Evolutionary conservation across 1,284 basidiomycete genomes (phyloP).

Genomic region (Irpex sp.): DNA sequence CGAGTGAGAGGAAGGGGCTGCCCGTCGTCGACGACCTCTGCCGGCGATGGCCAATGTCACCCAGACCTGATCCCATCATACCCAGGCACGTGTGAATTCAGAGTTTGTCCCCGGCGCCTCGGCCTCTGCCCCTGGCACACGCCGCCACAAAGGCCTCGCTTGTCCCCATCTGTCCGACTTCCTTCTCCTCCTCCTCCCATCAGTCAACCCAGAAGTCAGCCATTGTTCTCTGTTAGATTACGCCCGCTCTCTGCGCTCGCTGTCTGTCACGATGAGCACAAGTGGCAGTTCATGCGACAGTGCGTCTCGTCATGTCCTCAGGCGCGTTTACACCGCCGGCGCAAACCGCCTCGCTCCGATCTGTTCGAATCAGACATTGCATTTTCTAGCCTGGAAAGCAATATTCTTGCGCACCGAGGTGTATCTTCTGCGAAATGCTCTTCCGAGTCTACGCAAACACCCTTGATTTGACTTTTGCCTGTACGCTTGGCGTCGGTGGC

Average conservation of each 20-base stretch:
- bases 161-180: neutral
- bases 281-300: neutral
- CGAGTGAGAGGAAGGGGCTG: conserved; percentile 5
- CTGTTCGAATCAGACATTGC: neutral
- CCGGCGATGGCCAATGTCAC: conserved; percentile 15
- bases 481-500: neutral
- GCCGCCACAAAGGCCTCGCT: conserved; percentile 1
- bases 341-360: neutral
- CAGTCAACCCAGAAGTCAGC: neutral
- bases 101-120: neutral
- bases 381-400: neutral
- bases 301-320: neutral
- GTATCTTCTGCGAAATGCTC: neutral
- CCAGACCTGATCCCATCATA: conserved; percentile 14
- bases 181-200: neutral
- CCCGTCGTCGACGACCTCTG: conserved; percentile 12
- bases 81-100: conserved; percentile 9
- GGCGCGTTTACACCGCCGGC: neutral
- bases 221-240: neutral
- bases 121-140: neutral
- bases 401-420: neutral
- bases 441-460: neutral
- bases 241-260: neutral
- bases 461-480: neutral
- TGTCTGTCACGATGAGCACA: neutral